Evolutionary conservation across 176 grass and related monocot species (phyloP).

Genomic region (Cocos nucifera): DNA sequence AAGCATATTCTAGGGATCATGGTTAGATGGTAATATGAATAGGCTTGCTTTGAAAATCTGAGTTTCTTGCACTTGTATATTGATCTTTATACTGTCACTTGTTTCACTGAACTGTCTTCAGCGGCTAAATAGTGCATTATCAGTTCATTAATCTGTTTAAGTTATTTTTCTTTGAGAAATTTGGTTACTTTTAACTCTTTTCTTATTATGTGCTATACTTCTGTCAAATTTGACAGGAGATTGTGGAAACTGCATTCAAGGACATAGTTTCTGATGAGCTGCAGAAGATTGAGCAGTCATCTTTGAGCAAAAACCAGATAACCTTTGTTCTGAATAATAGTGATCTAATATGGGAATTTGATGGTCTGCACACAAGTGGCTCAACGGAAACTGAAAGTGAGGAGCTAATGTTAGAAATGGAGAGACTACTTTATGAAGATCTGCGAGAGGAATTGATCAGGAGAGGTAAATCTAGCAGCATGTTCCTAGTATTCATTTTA

Average conservation of each 20-base stretch:
- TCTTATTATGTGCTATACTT: slow-evolving; percentile 11
- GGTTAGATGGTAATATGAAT: too few species aligned
- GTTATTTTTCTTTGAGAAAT: background rate
- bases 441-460: slow-evolving; percentile 67
- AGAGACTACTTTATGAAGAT: slow-evolving; percentile 80
- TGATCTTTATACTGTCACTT: too few species aligned
- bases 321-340: slow-evolving; percentile 7
- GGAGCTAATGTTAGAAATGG: slow-evolving; percentile 90
- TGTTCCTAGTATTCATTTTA: slow-evolving; percentile 13
- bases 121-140: too few species aligned
- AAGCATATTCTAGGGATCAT: too few species aligned
- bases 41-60: too few species aligned
- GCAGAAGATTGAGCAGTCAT: slow-evolving; percentile 59
- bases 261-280: slow-evolving; percentile 76
- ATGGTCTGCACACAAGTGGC: slow-evolving; percentile 29
- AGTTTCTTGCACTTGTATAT: too few species aligned
- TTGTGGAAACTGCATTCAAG: slow-evolving; percentile 44
- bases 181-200: slow-evolving; percentile 1
- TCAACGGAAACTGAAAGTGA: slow-evolving; percentile 47
- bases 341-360: slow-evolving; percentile 79
- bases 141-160: too few species aligned
- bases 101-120: too few species aligned
- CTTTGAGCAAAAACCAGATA: slow-evolving; percentile 19
- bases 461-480: slow-evolving; percentile 35
- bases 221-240: slow-evolving; percentile 32